A percentile compares a stretch with the other conserved stretches of the same genome.
Evolutionary conservation across 2,329 filamentous ascomycete species (phyloP).

Genomic region (Bimuria novae-zelandiae): DNA sequence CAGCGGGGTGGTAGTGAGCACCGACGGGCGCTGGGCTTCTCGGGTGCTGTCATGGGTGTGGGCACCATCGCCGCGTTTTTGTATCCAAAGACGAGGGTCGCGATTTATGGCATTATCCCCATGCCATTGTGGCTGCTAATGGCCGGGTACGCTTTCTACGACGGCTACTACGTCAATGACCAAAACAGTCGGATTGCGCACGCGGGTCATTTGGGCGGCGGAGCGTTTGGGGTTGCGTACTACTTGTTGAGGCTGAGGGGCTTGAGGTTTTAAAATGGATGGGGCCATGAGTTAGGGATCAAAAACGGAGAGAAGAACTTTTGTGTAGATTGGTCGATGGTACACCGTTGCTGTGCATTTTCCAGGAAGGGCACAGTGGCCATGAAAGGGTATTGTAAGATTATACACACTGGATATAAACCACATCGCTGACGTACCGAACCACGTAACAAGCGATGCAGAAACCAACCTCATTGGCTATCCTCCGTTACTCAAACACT

Average conservation of each 20-base stretch:
- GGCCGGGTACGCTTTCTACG: conserved; percentile 42
- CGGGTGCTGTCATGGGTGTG: conserved; percentile 48
- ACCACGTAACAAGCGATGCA: no score
- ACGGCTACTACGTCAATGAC: conserved; percentile 46
- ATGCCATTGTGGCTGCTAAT: conserved; percentile 48
- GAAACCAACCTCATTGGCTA: no score
- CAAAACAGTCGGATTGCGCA: conserved; percentile 41
- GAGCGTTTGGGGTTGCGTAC: conserved; percentile 45
- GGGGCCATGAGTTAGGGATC: no score
- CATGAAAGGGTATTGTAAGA: neutral
- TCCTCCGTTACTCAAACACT: no score
- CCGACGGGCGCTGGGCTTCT: conserved; percentile 43
- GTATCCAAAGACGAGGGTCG: conserved; percentile 39
- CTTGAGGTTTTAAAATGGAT: conserved; percentile 16
- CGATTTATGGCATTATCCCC: conserved; percentile 45
- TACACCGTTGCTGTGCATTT: neutral
- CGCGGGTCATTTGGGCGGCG: conserved; percentile 53
- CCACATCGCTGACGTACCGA: no score
- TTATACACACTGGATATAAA: no score
- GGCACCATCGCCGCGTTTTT: conserved; percentile 46
- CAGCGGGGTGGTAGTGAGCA: neutral
- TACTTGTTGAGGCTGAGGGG: conserved; percentile 29
- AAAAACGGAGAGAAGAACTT: no score
- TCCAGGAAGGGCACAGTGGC: neutral
- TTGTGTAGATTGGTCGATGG: no score